Evolutionary conservation across 169 alveolate species (phyloP).

Genomic region (Plasmodium cynomolgi): DNA sequence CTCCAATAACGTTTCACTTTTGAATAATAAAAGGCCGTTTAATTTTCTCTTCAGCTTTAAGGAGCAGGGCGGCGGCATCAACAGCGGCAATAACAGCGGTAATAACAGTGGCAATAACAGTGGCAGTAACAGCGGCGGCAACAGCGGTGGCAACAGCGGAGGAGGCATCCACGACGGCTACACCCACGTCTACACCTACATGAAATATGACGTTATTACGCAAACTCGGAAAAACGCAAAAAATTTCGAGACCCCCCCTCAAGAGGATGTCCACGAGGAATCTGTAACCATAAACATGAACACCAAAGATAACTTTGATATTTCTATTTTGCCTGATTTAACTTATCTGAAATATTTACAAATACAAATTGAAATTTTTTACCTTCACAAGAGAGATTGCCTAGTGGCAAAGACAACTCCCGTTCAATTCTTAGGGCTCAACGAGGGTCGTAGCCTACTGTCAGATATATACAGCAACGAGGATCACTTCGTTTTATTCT

Average conservation of each 20-base stretch:
- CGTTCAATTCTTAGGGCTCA: conserved; percentile 53
- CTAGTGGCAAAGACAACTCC: conserved; percentile 51
- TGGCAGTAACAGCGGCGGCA: neutral
- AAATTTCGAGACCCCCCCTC: neutral
- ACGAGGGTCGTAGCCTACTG: conserved; percentile 15
- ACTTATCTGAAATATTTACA: conserved; percentile 57
- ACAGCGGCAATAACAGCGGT: neutral
- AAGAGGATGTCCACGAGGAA: conserved; percentile 43
- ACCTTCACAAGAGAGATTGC: conserved; percentile 25
- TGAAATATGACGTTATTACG: conserved; percentile 47
- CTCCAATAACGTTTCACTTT: conserved; percentile 22
- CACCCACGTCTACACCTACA: conserved; percentile 30
- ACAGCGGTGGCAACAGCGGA: neutral
- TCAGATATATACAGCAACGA: conserved; percentile 65
- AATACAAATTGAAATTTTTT: conserved; percentile 43
- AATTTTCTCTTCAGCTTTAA: conserved; percentile 48
- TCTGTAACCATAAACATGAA: conserved; percentile 31
- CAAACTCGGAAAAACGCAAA: conserved; percentile 13
- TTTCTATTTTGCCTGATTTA: conserved; percentile 69
- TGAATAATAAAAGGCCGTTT: conserved; percentile 42
- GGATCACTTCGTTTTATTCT: conserved; percentile 55
- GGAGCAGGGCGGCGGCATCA: neutral
- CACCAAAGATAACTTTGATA: conserved; percentile 56
- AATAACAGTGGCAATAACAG: neutral
- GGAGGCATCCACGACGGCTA: too few species aligned